Evolutionary conservation across 1,139 yeast species (phyloP).

Genomic region (Nadsonia commutata): DNA sequence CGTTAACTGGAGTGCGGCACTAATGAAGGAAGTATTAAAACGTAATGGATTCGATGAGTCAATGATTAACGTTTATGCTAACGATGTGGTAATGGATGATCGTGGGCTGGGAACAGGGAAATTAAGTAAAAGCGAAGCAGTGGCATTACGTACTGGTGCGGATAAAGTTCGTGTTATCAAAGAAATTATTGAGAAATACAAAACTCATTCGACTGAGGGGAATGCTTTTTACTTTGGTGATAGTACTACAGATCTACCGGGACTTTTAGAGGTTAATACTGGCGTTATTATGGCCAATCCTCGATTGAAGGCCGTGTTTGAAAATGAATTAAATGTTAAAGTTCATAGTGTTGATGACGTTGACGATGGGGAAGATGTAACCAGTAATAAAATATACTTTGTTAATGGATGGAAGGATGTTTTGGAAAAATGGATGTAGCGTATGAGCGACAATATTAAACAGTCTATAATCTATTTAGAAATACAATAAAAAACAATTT

Average conservation of each 20-base stretch:
- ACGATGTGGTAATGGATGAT: constrained; percentile 34
- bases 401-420: constrained; percentile 5
- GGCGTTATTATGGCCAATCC: constrained; percentile 35
- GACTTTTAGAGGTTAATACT: constrained; percentile 33
- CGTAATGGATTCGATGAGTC: constrained; percentile 22
- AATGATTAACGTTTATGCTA: constrained; percentile 18
- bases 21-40: constrained; percentile 32
- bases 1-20: constrained; percentile 47
- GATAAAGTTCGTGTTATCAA: constrained; percentile 33
- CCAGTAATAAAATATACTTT: constrained; percentile 1
- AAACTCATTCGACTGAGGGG: constrained; percentile 2
- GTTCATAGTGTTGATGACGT: not conserved
- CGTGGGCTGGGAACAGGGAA: constrained; percentile 29
- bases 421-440: not conserved
- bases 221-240: constrained; percentile 45
- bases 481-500: too few species aligned
- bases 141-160: constrained; percentile 36
- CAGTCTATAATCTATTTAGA: too few species aligned
- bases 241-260: constrained; percentile 46
- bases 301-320: constrained; percentile 1
- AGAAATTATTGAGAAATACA: constrained; percentile 13
- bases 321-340: not conserved
- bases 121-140: constrained; percentile 14
- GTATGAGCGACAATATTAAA: too few species aligned
- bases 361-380: not conserved